Evolutionary conservation across 805 yeast genomes (phyloP).

Genomic region (Deakozyma indianensis): DNA sequence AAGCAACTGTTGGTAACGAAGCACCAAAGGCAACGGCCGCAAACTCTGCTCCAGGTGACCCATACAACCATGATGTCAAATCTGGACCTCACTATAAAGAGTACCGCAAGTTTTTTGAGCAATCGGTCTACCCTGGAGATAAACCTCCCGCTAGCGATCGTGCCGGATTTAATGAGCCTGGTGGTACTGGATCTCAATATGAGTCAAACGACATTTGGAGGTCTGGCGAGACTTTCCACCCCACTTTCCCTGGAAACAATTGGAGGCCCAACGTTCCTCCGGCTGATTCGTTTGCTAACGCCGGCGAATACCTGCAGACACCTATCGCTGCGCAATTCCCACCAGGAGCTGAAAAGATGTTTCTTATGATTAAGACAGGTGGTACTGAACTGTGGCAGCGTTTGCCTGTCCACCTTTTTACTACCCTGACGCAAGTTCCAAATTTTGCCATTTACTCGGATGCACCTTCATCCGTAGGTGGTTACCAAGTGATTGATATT

Average conservation of each 20-base stretch:
- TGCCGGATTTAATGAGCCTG: background rate
- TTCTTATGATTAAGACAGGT: slow-evolving; percentile 24
- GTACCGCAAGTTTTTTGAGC: background rate
- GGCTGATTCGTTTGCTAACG: background rate
- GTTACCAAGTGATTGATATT: slow-evolving; percentile 20
- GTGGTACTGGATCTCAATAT: background rate
- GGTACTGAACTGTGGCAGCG: slow-evolving; percentile 21
- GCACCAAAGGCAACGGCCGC: background rate
- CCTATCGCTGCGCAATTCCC: slow-evolving; percentile 3
- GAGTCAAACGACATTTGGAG: slow-evolving; percentile 1
- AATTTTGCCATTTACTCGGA: slow-evolving; percentile 23
- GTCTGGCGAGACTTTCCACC: background rate
- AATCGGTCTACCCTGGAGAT: background rate
- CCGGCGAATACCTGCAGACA: slow-evolving; percentile 2
- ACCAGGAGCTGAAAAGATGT: slow-evolving; percentile 10
- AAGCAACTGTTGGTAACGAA: too few relatives aligned
- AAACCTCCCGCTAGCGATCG: background rate
- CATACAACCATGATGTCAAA: background rate
- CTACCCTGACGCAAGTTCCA: slow-evolving; percentile 20
- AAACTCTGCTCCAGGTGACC: background rate
- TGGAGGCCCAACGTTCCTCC: background rate
- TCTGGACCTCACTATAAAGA: background rate
- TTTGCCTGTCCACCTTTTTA: slow-evolving; percentile 21
- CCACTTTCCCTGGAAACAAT: background rate
- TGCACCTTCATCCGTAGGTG: slow-evolving; percentile 17